phyloP scores from a whole-genome alignment of 164 flowering plant genomes.

The Vitis rupestris region DNA sequence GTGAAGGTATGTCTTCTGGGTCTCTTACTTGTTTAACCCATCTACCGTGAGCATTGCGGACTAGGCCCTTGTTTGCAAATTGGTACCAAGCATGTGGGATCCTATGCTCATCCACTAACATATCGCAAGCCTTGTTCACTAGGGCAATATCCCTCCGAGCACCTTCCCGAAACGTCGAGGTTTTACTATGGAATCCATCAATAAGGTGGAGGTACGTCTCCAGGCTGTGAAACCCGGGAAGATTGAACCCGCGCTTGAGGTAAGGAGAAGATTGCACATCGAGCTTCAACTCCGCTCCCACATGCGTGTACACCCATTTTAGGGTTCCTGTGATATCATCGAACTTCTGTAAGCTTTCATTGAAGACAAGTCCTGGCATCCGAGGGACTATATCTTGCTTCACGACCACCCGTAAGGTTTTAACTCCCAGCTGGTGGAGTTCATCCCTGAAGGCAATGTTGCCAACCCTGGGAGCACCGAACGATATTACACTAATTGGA shows the following conservation, averaged over 20 bases:
- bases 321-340: slow-evolving; percentile 29
- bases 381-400: slow-evolving; percentile 49
- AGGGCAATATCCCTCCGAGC: too few species aligned
- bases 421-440: slow-evolving; percentile 37
- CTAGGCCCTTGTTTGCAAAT: too few species aligned
- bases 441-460: slow-evolving; percentile 39
- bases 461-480: slow-evolving; percentile 50
- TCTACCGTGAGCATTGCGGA: too few species aligned
- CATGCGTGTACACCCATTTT: slow-evolving; percentile 53
- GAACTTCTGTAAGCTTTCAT: slow-evolving; percentile 30
- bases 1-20: too few species aligned
- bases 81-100: too few species aligned
- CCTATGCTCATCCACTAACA: too few species aligned
- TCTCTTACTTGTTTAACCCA: too few species aligned
- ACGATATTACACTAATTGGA: slow-evolving; percentile 37
- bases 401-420: slow-evolving; percentile 34
- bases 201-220: too few species aligned
- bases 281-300: slow-evolving; percentile 46
- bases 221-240: slow-evolving; percentile 32
- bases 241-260: slow-evolving; percentile 33
- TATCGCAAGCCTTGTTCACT: too few species aligned
- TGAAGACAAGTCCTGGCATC: slow-evolving; percentile 44
- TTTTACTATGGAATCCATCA: too few species aligned
- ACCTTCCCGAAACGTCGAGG: too few species aligned
- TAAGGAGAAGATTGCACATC: slow-evolving; percentile 36